Evolutionary conservation across 2,329 filamentous ascomycete genomes (phyloP).

Genomic region (Beauveria brongniartii): DNA sequence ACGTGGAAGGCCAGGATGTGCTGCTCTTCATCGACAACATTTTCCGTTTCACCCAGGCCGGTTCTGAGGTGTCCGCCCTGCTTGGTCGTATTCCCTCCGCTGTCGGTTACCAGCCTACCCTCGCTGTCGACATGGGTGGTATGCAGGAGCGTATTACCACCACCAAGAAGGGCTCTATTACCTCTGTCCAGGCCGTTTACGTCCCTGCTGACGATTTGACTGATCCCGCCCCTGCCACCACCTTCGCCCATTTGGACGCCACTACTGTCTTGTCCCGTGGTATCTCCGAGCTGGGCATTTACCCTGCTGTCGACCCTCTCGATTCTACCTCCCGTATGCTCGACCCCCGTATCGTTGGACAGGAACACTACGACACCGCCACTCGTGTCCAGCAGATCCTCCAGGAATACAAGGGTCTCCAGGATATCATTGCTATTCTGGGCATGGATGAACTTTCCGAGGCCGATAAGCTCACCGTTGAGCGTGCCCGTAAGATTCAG

Average conservation of each 20-base stretch:
- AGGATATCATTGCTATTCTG: constrained; percentile 99
- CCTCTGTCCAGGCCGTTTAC: constrained; percentile 99
- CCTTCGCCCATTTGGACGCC: constrained; percentile 99
- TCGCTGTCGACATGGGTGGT: constrained; percentile 96
- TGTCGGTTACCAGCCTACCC: constrained; percentile 99
- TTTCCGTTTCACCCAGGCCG: constrained; percentile 99
- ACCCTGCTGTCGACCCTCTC: constrained; percentile 98
- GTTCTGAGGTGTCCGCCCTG: constrained; percentile 99
- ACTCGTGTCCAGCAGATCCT: constrained; percentile 97
- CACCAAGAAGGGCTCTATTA: constrained; percentile 99
- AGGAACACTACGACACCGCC: constrained; percentile 95
- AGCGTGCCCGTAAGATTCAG: constrained; percentile 99
- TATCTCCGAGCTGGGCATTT: constrained; percentile 99
- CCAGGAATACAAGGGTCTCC: constrained; percentile 99
- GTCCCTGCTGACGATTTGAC: constrained; percentile 99
- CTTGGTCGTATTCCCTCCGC: constrained; percentile 99
- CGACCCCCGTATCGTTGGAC: constrained; percentile 94
- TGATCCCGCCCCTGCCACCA: constrained; percentile 97
- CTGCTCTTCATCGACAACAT: constrained; percentile 99
- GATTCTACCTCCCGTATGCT: constrained; percentile 99
- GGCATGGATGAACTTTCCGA: constrained; percentile 99
- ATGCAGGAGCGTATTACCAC: constrained; percentile 99
- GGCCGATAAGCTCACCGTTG: constrained; percentile 98
- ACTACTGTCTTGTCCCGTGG: constrained; percentile 99
- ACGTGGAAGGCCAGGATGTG: constrained; percentile 80